Base-by-base conservation (phyloP, 345 rosid genomes). In the Crucihimalaya himalaica region DNA sequence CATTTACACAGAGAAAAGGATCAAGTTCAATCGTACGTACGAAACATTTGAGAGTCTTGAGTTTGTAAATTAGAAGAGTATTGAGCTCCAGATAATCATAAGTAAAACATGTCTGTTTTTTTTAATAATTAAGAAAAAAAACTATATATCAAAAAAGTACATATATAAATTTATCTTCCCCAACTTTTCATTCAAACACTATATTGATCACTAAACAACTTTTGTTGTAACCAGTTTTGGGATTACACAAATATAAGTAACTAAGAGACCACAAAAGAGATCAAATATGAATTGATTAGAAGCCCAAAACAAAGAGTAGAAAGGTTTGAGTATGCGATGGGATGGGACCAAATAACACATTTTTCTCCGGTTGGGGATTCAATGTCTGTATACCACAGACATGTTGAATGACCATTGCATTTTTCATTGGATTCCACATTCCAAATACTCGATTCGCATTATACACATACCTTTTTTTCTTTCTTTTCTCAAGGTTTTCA, bases 401-500 rank as follows among this genome's bases (percentile, higher is more conserved):
- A 60, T 8, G 37, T 55, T 5, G 39, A 62, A 39, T 39, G 61
- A 59, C 50, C 15, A 61, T 64, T 58, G 57, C 66, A 55, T 34
- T 65, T 20, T 52, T 63, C n/a, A 11, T 6, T 28, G 61, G 45
- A 39, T 37, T 59, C 66, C 35, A 59, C 54, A 53, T 75, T 75
- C 79, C 68, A 68, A 32, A 40, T 15, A 68, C 64, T 13, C 42
- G 3, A 3, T 8, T 21, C 64, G 63, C 64, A 40, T 66, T 42
- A 57, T 42, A 43, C 74, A 42, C 37, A 67, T 20, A 74, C 77
- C 81, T 79, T 74, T 67, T 74, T 67, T 65, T 67, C 82, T 70
- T 63, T 65, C 67, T 75, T 19, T 47, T 82, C 73, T 80, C 64
- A 57, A 81, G 6, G 47, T 59, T 59, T 39, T 90, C 84, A 86